Conservation (phyloP, 306 rosid genomes). For the Fragaria nilgerrensis region DNA sequence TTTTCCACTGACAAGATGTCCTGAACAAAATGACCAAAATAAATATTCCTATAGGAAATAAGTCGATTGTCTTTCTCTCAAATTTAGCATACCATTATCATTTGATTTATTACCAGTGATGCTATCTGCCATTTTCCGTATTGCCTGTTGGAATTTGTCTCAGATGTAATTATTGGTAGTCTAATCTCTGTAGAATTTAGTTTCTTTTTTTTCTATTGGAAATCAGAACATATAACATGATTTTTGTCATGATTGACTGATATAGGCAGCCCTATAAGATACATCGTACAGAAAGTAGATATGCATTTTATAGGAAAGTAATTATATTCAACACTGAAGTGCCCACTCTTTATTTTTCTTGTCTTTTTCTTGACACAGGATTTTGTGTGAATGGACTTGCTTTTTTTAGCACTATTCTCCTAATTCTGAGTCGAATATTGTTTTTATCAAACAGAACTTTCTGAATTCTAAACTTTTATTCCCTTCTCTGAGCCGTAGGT, state of each 20-base stretch:
- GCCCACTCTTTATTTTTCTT: neutral
- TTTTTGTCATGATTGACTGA: neutral
- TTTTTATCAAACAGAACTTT: neutral
- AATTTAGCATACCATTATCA: neutral
- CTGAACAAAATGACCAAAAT: neutral
- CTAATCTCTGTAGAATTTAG: neutral
- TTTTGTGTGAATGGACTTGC: neutral
- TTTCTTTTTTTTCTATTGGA: neutral
- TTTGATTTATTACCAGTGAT: neutral
- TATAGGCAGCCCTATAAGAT: neutral
- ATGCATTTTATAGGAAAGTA: neutral
- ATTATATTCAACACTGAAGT: neutral
- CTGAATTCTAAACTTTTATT: neutral
- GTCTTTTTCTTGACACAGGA: too few relatives aligned
- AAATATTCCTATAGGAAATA: neutral
- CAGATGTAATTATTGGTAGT: neutral
- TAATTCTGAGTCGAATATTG: neutral
- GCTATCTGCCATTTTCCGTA: neutral
- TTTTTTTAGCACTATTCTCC: neutral
- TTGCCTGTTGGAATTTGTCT: neutral
- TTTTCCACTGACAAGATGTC: neutral
- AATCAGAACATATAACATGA: neutral
- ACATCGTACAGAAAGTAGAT: neutral
- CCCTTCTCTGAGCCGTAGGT: slow-evolving; percentile 43
- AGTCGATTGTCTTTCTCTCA: neutral